A percentile compares a stretch with the other conserved stretches of the same genome.
phyloP scores from a whole-genome alignment of 306 rosid genomes.

The Trifolium repens region DNA sequence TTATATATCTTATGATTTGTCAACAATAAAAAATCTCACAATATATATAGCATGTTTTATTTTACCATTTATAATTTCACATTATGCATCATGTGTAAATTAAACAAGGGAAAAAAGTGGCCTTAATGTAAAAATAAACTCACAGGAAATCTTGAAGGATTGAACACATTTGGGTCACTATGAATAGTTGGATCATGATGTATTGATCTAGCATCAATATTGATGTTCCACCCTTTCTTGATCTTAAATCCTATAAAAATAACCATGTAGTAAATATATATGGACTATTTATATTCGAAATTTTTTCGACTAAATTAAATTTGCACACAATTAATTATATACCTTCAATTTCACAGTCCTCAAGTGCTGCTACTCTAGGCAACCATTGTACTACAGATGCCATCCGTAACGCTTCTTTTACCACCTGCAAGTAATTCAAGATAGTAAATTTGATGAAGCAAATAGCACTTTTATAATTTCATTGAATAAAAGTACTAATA shows the following conservation, averaged over 20 bases:
- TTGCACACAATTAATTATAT: background rate
- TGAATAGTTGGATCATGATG: constrained; percentile 68
- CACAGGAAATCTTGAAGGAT: constrained; percentile 79
- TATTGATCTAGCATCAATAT: constrained; percentile 77
- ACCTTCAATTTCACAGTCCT: constrained; percentile 81
- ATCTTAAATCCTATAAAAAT: constrained; percentile 60
- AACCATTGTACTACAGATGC: constrained; percentile 92
- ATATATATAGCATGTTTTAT: background rate
- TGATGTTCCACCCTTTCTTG: constrained; percentile 84
- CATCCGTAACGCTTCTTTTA: constrained; percentile 78
- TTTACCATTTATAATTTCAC: constrained; percentile 22
- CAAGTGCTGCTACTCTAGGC: constrained; percentile 72
- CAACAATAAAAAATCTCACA: background rate
- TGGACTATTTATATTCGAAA: background rate
- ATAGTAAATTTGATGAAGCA: constrained; percentile 20
- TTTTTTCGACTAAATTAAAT: constrained; percentile 7
- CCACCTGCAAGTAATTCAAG: constrained; percentile 52
- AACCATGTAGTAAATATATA: background rate
- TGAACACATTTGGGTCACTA: constrained; percentile 61
- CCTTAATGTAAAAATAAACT: constrained; percentile 25
- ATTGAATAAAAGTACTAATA: background rate
- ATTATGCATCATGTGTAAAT: background rate
- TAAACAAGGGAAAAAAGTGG: background rate
- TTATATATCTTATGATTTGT: background rate
- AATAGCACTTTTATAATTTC: background rate